Percentiles rank a stretch among this genome's conserved stretches.
phyloP scores from a whole-genome alignment of 495 filamentous ascomycete species.

The Peziza echinospora region DNA sequence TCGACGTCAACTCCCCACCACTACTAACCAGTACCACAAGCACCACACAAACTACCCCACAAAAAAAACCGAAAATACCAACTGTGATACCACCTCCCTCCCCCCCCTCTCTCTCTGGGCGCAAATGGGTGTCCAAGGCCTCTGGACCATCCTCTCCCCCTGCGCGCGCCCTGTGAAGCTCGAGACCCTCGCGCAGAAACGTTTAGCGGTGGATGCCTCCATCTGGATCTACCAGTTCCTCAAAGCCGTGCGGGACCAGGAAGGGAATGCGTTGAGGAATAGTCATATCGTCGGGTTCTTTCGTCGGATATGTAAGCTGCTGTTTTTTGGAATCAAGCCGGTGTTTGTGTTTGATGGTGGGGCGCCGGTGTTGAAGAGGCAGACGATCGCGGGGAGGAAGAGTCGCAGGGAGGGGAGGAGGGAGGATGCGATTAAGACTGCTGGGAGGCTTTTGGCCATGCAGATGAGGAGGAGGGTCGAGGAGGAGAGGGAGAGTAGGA shows the following conservation, averaged over 20 bases:
- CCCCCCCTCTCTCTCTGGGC: too few species aligned
- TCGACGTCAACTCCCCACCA: too few species aligned
- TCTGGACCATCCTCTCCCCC: slow-evolving; percentile 86
- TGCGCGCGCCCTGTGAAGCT: slow-evolving; percentile 81
- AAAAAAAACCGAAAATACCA: too few species aligned
- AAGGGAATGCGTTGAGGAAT: slow-evolving; percentile 89
- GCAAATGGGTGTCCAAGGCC: slow-evolving; percentile 88
- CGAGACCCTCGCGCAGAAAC: slow-evolving; percentile 83
- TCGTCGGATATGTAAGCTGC: slow-evolving; percentile 84
- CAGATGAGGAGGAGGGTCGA: slow-evolving; percentile 80
- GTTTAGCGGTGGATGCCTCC: slow-evolving; percentile 87
- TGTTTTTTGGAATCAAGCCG: slow-evolving; percentile 89
- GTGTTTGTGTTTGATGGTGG: slow-evolving; percentile 98
- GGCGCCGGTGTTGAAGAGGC: slow-evolving; percentile 72
- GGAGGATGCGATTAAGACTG: slow-evolving; percentile 81
- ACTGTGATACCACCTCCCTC: too few species aligned
- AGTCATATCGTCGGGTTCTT: slow-evolving; percentile 95
- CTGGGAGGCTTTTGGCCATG: slow-evolving; percentile 69
- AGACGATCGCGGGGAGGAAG: slow-evolving; percentile 65
- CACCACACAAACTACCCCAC: too few species aligned
- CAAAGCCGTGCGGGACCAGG: slow-evolving; percentile 94
- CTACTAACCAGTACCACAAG: too few species aligned
- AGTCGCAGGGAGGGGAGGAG: slow-evolving; percentile 62
- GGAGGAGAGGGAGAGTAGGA: slow-evolving; percentile 45
- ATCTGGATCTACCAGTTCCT: slow-evolving; percentile 99